Evolutionary conservation across 352 stramenopile genomes (phyloP).

Genomic region (Pseudoperonospora humuli): DNA sequence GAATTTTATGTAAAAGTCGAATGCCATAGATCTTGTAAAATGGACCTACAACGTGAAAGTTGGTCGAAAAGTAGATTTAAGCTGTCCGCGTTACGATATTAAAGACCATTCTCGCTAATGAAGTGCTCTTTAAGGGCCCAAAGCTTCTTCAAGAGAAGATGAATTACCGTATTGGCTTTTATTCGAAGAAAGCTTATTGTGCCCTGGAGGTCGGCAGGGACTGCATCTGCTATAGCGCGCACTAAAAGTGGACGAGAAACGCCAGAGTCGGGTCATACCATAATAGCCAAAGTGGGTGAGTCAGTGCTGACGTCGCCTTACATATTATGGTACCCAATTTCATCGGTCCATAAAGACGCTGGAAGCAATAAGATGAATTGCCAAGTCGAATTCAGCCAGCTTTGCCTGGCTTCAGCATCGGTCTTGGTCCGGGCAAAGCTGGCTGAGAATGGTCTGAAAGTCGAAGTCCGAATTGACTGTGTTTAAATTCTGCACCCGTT

Average conservation of each 20-base stretch:
- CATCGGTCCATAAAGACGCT: not conserved
- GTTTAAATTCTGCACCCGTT: not conserved
- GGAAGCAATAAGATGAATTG: not conserved
- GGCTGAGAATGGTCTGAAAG: not conserved
- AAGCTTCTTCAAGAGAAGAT: not conserved
- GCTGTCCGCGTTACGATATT: not conserved
- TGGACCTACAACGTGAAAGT: not conserved
- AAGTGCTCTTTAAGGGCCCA: not conserved
- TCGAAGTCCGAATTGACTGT: not conserved
- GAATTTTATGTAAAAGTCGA: too few species aligned
- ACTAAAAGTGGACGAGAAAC: not conserved
- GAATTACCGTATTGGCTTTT: not conserved
- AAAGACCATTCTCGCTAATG: not conserved
- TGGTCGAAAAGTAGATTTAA: not conserved
- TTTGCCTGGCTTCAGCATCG: not conserved
- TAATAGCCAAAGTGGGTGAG: not conserved
- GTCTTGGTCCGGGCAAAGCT: not conserved
- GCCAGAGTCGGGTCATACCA: not conserved
- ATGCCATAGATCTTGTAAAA: too few species aligned
- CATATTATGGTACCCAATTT: not conserved
- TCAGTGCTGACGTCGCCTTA: not conserved
- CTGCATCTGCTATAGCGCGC: not conserved
- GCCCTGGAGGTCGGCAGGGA: not conserved
- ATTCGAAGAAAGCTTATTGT: too few species aligned
- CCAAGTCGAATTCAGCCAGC: not conserved